These are phyloP conservation scores for Trypanosoma cruzi DNA, from an alignment of 208 protist species.

Conservation along the genomic window DNA sequence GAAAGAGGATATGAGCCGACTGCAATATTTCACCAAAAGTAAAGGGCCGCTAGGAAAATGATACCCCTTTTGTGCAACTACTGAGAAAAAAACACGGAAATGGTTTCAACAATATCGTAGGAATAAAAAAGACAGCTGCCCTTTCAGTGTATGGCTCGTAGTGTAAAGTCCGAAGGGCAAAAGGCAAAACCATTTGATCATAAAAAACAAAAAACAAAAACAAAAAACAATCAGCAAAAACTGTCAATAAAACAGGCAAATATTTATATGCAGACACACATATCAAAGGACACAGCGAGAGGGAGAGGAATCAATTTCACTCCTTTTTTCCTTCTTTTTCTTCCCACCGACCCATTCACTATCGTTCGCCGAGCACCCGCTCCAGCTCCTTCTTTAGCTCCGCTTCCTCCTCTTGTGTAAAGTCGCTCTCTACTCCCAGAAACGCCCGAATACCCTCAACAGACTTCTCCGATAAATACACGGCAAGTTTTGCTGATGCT, in stretches of 20 bases:
- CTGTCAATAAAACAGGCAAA: no score
- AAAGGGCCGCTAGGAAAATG: not conserved
- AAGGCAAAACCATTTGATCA: no score
- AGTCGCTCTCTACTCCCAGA: conserved; percentile 90
- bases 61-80: not conserved
- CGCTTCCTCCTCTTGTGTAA: conserved; percentile 78
- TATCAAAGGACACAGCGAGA: no score
- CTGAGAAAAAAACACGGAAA: not conserved
- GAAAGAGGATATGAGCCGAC: not conserved
- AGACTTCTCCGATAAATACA: conserved; percentile 81
- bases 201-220: no score
- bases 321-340: not conserved
- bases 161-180: not conserved
- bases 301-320: not conserved
- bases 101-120: no score
- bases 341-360: not conserved
- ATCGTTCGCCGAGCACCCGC: conserved; percentile 13
- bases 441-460: conserved; percentile 85
- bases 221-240: no score
- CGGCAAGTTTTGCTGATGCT: conserved; percentile 83
- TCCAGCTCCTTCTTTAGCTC: conserved; percentile 84
- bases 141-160: not conserved
- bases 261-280: no score
- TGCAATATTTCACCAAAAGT: not conserved
- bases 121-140: not conserved